A percentile compares a stretch with the other conserved stretches of the same genome.
phyloP scores from a whole-genome alignment of 345 rosid species.

The Brassica juncea region DNA sequence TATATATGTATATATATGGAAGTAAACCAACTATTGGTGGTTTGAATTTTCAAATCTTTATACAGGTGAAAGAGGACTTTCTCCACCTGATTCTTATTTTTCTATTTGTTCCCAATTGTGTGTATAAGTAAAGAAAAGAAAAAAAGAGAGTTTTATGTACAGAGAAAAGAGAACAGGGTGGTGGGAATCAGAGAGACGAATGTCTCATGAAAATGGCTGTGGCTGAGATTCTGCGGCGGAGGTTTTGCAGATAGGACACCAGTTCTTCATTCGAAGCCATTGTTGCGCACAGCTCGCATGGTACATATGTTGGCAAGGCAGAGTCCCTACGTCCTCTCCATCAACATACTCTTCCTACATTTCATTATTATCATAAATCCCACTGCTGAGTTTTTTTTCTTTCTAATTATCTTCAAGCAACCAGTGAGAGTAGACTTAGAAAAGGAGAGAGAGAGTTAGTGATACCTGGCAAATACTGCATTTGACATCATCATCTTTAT shows the following conservation, averaged over 20 bases:
- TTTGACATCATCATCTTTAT: constrained; percentile 53
- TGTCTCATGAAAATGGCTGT: constrained; percentile 32
- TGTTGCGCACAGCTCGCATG: constrained; percentile 68
- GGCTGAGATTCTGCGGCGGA: constrained; percentile 59
- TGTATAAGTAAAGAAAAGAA: not conserved
- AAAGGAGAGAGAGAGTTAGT: not conserved
- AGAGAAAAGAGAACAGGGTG: constrained; percentile 8
- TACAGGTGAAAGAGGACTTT: constrained; percentile 8
- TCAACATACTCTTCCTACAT: constrained; percentile 79
- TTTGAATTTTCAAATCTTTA: constrained; percentile 19
- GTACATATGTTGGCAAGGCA: constrained; percentile 73
- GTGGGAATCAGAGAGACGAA: constrained; percentile 6
- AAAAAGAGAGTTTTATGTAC: constrained; percentile 26
- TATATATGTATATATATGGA: not conserved
- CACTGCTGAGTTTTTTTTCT: not conserved
- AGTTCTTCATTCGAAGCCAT: constrained; percentile 91
- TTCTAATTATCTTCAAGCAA: not conserved
- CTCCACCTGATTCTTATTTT: constrained; percentile 39
- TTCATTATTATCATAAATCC: not conserved
- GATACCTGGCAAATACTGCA: constrained; percentile 95
- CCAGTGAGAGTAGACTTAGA: not conserved
- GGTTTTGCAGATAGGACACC: constrained; percentile 95
- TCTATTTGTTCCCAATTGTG: constrained; percentile 31
- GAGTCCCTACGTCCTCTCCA: constrained; percentile 73
- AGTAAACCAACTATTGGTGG: constrained; percentile 12